Evolutionary conservation across 78 protist genomes (phyloP), one percentile per base, ranked within the genome.

Genomic region (Monosiga brevicollis): DNA sequence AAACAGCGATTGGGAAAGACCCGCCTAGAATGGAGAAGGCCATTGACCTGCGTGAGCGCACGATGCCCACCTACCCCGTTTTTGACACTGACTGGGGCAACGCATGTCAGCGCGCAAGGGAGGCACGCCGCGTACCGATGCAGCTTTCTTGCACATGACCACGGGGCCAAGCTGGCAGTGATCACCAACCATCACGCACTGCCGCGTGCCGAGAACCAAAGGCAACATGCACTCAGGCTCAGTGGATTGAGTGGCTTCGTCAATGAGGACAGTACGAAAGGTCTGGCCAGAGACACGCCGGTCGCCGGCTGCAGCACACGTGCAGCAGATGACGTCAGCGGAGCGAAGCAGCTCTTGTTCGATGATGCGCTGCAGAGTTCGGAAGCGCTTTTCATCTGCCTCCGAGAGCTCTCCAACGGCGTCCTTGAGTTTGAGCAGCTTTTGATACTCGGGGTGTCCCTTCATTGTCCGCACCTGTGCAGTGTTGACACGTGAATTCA

Each of bases 281-380:
- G 62, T 6, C 71, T 89, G 83, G 80, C 91, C 73, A 35, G 32
- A 23, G 0, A 76, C 9, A 36, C 99, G 91, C 38, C 94, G 95
- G 85, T 97, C 99, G 38, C 99, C 99, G 1, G 99, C 95, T n/a
- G 97, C 96, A 29, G 91, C 96, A 88, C 98, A 96, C 22, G 99
- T 99, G 82, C 92, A 78, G 87, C 98, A 96, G 73, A 99, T 91
- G 40, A 99, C 99, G 74, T 97, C 99, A 1, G 99, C 99, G 70
- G 36, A n/a, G 70, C 43, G 34, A 1, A 75, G 54, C 34, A 39
- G 39, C n/a, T 1, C 15, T 2, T 25, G 22, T 2, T 23, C 49
- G 20, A 40, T 39, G 23, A 39, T 72, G 26, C 87, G n/a, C 71
- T 35, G 29, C 20, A 92, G 90, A 32, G 0, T 1, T 38, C 37